phyloP scores from a whole-genome alignment of 306 rosid genomes.

The Herpetospermum pedunculosum region DNA sequence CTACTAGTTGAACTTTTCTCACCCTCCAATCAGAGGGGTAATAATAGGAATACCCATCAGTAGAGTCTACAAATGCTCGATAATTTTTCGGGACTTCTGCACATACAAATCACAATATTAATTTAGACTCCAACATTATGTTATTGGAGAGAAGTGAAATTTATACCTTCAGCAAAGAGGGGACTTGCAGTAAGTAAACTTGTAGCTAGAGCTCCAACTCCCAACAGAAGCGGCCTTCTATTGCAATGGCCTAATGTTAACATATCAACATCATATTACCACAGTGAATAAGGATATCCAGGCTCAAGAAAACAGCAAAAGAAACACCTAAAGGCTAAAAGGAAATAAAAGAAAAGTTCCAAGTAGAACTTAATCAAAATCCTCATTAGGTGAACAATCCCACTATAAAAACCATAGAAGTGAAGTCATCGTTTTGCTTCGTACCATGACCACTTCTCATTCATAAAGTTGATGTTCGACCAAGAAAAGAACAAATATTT shows the following conservation, averaged over 20 bases:
- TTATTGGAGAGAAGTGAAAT: background rate
- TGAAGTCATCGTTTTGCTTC: background rate
- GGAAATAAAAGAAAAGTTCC: background rate
- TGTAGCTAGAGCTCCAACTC: constrained; percentile 61
- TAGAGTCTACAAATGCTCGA: constrained; percentile 58
- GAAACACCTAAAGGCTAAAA: background rate
- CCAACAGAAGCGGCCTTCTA: constrained; percentile 65
- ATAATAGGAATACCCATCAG: constrained; percentile 75
- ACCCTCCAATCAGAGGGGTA: constrained; percentile 98
- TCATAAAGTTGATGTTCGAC: background rate
- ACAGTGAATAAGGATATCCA: background rate
- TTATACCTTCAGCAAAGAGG: constrained; percentile 70
- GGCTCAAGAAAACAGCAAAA: background rate
- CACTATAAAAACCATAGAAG: background rate
- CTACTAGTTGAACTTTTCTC: constrained; percentile 14
- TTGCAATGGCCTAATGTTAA: constrained; percentile 38
- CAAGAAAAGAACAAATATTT: background rate
- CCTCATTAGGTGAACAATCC: background rate
- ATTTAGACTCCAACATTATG: background rate
- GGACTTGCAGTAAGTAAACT: constrained; percentile 32
- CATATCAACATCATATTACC: background rate
- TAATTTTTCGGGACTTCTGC: constrained; percentile 59
- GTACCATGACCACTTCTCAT: background rate
- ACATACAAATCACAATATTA: background rate
- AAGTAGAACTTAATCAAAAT: background rate